Percentiles rank a stretch among this genome's conserved stretches.
Conservation (phyloP, 208 protist species). For the Kentomonas sorsogonicus region DNA sequence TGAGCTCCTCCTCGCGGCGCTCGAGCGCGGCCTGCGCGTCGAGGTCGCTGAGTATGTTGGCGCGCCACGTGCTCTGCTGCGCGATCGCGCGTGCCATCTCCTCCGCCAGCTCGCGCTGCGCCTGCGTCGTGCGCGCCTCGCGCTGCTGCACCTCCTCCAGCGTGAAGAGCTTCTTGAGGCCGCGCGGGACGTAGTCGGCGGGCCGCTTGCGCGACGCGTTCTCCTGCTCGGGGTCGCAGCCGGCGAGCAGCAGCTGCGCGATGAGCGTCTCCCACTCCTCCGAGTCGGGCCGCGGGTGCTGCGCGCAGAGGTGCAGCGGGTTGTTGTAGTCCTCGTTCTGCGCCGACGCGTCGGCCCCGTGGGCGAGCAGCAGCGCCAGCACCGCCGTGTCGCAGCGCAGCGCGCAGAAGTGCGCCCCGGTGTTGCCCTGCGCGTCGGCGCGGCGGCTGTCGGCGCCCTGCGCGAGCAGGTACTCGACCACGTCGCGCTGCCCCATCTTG, state of each 20-base stretch:
- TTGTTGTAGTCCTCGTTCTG: constrained; percentile 79
- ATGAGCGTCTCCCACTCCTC: constrained; percentile 84
- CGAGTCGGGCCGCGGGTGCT: constrained; percentile 71
- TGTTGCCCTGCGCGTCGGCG: constrained; percentile 71
- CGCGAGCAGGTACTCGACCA: constrained; percentile 69
- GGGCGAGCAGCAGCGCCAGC: constrained; percentile 65
- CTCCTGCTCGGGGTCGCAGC: constrained; percentile 63
- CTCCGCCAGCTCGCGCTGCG: constrained; percentile 36
- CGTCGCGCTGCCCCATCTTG: constrained; percentile 82
- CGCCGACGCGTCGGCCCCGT: constrained; percentile 43
- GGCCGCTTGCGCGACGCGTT: constrained; percentile 80
- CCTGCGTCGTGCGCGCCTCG: constrained; percentile 20
- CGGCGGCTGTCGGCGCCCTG: constrained; percentile 67
- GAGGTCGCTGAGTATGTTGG: constrained; percentile 18
- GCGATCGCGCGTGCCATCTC: constrained; percentile 29
- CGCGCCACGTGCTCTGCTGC: constrained; percentile 28
- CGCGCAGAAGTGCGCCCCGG: constrained; percentile 78
- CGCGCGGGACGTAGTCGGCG: constrained; percentile 71
- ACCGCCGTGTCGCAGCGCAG: constrained; percentile 80
- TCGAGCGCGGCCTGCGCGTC: constrained; percentile 20
- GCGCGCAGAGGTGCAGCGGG: constrained; percentile 76
- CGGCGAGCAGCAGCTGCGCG: constrained; percentile 52
- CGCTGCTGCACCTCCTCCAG: constrained; percentile 60
- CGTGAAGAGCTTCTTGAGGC: constrained; percentile 73
- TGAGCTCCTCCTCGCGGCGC: constrained; percentile 56